These are phyloP conservation scores for Lichtheimia hyalospora DNA, from an alignment of 371 early-diverging fungal genomes.

Conservation along the genomic window DNA sequence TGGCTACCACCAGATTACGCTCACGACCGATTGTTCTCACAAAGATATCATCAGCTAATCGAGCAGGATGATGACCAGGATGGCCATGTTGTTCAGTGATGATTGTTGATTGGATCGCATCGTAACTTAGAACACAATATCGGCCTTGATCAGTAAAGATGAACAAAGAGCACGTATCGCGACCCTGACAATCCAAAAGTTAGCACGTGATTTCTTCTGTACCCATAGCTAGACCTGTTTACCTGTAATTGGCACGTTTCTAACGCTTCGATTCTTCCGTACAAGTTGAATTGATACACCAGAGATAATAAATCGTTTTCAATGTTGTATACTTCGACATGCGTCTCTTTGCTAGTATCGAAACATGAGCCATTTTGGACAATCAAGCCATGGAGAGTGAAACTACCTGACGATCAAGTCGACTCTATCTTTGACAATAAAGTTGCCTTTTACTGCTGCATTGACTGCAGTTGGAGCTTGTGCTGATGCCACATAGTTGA, in stretches of 20 bases:
- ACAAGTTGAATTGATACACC: conserved; percentile 55
- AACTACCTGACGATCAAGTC: conserved; percentile 24
- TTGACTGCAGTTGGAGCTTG: conserved; percentile 25
- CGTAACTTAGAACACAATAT: conserved; percentile 56
- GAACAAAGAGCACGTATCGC: conserved; percentile 49
- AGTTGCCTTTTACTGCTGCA: conserved; percentile 22
- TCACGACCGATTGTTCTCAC: conserved; percentile 47
- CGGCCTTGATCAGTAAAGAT: conserved; percentile 49
- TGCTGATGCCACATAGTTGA: conserved; percentile 24
- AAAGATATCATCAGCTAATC: conserved; percentile 37
- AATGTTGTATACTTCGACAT: conserved; percentile 60
- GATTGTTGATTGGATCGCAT: conserved; percentile 30
- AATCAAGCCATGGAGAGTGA: neutral
- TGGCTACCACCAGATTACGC: conserved; percentile 41
- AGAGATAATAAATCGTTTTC: conserved; percentile 43
- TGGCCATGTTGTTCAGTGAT: conserved; percentile 56
- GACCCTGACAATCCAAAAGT: conserved; percentile 14
- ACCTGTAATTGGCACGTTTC: conserved; percentile 51
- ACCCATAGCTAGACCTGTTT: neutral
- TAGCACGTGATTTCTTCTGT: neutral
- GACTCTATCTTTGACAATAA: conserved; percentile 9
- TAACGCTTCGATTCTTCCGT: conserved; percentile 64
- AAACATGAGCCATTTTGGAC: neutral
- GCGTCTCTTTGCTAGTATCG: conserved; percentile 56
- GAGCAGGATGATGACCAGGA: conserved; percentile 43